phyloP scores from a whole-genome alignment of 805 yeast species.

The Saccharomycopsis synnaedendra region DNA sequence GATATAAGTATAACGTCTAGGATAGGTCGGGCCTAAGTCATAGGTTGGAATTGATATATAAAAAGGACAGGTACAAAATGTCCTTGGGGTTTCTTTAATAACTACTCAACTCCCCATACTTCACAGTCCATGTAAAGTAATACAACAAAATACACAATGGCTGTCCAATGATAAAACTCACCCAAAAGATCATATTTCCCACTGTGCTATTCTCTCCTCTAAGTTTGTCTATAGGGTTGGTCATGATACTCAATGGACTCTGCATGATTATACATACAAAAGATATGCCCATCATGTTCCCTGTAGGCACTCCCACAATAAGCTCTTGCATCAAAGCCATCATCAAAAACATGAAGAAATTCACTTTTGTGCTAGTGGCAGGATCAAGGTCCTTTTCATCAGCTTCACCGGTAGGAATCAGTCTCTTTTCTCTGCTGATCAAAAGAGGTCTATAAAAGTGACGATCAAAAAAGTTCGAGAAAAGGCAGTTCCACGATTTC shows the following conservation, averaged over 20 bases:
- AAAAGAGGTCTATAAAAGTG: slow-evolving; percentile 31
- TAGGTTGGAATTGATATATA: not conserved
- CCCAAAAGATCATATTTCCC: slow-evolving; percentile 37
- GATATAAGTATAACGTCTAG: not conserved
- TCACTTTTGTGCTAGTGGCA: slow-evolving; percentile 18
- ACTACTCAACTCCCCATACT: slow-evolving; percentile 17
- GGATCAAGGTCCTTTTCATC: not conserved
- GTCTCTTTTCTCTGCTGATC: slow-evolving; percentile 1
- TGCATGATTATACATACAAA: slow-evolving; percentile 32
- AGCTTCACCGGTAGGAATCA: not conserved
- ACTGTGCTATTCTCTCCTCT: slow-evolving; percentile 29
- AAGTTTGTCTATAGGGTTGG: slow-evolving; percentile 28
- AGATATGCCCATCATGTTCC: slow-evolving; percentile 34
- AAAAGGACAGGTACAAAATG: no score
- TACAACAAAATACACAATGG: slow-evolving; percentile 33
- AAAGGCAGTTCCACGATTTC: slow-evolving; percentile 36
- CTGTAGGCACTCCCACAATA: slow-evolving; percentile 35
- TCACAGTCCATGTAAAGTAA: slow-evolving; percentile 32
- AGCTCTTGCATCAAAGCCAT: slow-evolving; percentile 36
- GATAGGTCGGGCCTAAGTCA: not conserved
- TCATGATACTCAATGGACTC: slow-evolving; percentile 29
- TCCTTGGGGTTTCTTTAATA: not conserved
- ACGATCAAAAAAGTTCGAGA: slow-evolving; percentile 29
- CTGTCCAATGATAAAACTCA: slow-evolving; percentile 33
- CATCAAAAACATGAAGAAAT: slow-evolving; percentile 28